phyloP scores from a whole-genome alignment of 768 basidiomycete genomes.

The Mycena haematopus region DNA sequence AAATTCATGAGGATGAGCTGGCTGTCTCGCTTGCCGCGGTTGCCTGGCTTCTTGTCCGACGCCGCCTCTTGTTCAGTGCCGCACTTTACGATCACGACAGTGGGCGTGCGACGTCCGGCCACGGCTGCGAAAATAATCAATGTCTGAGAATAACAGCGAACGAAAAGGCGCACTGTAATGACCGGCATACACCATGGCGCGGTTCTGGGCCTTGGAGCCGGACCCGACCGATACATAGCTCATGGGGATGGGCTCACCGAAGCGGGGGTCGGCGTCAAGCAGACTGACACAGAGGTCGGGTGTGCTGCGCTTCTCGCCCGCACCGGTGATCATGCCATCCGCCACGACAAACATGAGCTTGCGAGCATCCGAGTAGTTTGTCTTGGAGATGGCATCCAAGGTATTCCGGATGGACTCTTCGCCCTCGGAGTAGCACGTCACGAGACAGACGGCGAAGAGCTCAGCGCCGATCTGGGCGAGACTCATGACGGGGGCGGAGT shows the following conservation, averaged over 20 bases:
- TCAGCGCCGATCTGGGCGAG: conserved; percentile 93
- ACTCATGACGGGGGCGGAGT: conserved; percentile 73
- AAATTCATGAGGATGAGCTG: conserved; percentile 99
- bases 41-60: conserved; percentile 92
- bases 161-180: conserved; percentile 83
- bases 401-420: conserved; percentile 92
- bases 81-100: conserved; percentile 94
- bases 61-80: conserved; percentile 86
- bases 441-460: conserved; percentile 92
- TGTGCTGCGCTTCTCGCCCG: conserved; percentile 93
- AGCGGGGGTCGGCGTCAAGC: conserved; percentile 91
- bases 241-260: conserved; percentile 96
- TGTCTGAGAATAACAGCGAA: conserved; percentile 10
- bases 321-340: conserved; percentile 98
- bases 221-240: conserved; percentile 89
- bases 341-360: conserved; percentile 95
- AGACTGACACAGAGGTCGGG: conserved; percentile 95
- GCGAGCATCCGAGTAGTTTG: conserved; percentile 89
- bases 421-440: conserved; percentile 98
- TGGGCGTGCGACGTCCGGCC: conserved; percentile 91
- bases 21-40: conserved; percentile 97
- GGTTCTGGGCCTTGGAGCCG: conserved; percentile 88
- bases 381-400: conserved; percentile 89
- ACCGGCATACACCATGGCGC: conserved; percentile 99
- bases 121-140: conserved; percentile 52